Percentiles rank a stretch among this genome's conserved stretches.
Evolutionary conservation across 108 stramenopile species (phyloP).

Genomic region (Pseudonitzschia multiseries): DNA sequence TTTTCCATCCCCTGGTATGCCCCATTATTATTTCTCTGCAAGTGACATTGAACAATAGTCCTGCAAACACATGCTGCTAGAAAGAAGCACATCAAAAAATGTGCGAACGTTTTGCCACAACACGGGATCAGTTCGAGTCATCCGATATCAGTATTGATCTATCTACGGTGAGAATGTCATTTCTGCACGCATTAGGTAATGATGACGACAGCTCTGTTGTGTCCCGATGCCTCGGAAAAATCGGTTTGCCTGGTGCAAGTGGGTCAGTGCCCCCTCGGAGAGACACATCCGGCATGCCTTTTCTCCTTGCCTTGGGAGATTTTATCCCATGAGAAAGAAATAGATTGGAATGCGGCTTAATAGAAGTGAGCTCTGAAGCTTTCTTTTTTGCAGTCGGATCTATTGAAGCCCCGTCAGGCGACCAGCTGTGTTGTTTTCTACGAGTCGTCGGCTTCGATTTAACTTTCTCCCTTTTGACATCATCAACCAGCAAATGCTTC

Average conservation of each 20-base stretch:
- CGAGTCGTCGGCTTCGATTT: background rate
- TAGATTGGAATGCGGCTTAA: background rate
- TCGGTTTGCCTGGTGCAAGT: background rate
- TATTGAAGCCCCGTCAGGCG: background rate
- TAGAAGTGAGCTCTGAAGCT: background rate
- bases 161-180: background rate
- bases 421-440: background rate
- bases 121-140: too few species aligned
- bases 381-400: background rate
- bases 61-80: too few species aligned
- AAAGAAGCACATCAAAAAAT: too few species aligned
- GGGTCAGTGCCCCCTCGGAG: background rate
- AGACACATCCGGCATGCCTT: slow-evolving; percentile 1
- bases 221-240: background rate
- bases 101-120: too few species aligned
- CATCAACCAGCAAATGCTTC: background rate
- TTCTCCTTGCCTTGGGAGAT: background rate
- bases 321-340: background rate
- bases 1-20: too few species aligned
- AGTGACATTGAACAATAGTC: too few species aligned
- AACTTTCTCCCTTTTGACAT: background rate
- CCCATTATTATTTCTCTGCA: too few species aligned
- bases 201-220: too few species aligned
- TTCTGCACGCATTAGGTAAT: background rate
- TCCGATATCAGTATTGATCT: too few species aligned